Evolutionary conservation across 306 rosid genomes (phyloP).

Genomic region (Sphenostylis stenocarpa): DNA sequence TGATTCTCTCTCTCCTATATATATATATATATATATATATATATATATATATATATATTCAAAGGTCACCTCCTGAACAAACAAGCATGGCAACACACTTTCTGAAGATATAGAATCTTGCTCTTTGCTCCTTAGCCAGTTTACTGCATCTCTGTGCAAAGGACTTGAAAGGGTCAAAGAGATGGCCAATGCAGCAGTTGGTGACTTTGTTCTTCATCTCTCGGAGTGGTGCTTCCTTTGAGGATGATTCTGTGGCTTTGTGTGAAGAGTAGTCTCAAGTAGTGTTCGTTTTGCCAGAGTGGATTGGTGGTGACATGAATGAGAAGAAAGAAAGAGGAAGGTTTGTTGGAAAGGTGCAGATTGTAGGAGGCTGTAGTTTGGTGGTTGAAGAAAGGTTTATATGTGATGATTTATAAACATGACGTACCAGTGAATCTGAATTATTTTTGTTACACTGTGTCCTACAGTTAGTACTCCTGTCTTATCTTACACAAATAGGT

Average conservation of each 20-base stretch:
- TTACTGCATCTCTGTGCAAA: constrained; percentile 12
- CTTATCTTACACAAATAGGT: neutral
- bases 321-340: neutral
- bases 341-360: neutral
- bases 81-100: constrained; percentile 22
- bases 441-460: neutral
- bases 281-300: neutral
- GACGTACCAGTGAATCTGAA: neutral
- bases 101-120: constrained; percentile 28
- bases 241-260: neutral
- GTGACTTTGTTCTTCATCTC: neutral
- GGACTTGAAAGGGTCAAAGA: neutral
- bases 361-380: no score
- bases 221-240: neutral
- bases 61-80: neutral
- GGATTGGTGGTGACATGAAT: neutral
- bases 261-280: neutral
- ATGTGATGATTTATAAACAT: neutral
- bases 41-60: neutral
- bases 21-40: no score
- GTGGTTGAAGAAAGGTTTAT: neutral
- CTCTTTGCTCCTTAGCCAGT: constrained; percentile 16
- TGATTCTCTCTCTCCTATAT: neutral
- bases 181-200: neutral
- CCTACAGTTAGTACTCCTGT: neutral